phyloP scores from a whole-genome alignment of 202 grass and related monocot species.

The Setaria italica region DNA sequence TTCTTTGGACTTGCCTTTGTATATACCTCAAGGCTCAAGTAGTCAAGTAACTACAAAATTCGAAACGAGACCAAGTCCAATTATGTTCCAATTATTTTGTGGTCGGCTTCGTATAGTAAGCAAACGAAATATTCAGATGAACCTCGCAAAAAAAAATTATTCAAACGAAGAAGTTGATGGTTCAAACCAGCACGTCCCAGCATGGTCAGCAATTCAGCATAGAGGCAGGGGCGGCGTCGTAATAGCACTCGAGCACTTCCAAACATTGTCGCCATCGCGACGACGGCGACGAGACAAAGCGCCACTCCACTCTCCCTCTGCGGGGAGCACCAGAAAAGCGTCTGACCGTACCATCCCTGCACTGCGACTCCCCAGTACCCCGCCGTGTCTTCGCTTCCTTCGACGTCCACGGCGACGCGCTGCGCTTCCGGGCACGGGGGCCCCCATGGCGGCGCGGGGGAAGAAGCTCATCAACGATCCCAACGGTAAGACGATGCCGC shows the following conservation, averaged over 20 bases:
- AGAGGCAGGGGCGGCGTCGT: background rate
- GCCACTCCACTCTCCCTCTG: background rate
- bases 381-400: background rate
- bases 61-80: background rate
- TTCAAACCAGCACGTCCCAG: background rate
- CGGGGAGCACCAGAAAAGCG: background rate
- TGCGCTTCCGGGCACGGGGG: background rate
- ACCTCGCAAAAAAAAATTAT: no score
- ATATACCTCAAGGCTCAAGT: background rate
- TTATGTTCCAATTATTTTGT: background rate
- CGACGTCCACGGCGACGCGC: background rate
- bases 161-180: background rate
- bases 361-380: background rate
- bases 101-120: background rate
- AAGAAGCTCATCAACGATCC: slow-evolving; percentile 81
- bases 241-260: background rate
- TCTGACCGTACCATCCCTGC: background rate
- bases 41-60: background rate
- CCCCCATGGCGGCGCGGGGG: slow-evolving; percentile 57
- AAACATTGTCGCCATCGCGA: background rate
- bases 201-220: background rate
- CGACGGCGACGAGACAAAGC: background rate
- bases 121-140: background rate
- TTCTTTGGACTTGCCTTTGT: background rate
- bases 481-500: slow-evolving; percentile 37